Percentiles rank a stretch among this genome's conserved stretches.
phyloP scores from a whole-genome alignment of 768 basidiomycete genomes.

The Aureoboletus auriporus region DNA sequence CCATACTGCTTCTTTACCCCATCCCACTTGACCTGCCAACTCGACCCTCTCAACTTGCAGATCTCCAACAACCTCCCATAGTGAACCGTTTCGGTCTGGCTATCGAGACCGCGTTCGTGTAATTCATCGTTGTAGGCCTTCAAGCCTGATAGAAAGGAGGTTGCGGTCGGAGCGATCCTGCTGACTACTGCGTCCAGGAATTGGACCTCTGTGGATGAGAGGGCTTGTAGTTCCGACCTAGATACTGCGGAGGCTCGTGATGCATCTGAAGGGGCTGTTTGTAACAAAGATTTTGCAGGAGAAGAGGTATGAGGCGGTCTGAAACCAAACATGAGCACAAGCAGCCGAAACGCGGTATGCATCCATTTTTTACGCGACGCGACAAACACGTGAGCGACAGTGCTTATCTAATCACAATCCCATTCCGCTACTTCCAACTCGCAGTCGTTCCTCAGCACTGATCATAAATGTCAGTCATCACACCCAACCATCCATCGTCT shows the following conservation, averaged over 20 bases:
- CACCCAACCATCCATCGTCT: too few species aligned
- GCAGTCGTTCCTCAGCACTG: not conserved
- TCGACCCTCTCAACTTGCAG: slow-evolving; percentile 72
- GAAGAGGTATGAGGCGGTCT: slow-evolving; percentile 47
- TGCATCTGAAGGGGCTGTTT: slow-evolving; percentile 30
- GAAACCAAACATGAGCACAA: slow-evolving; percentile 39
- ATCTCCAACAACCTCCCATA: slow-evolving; percentile 82
- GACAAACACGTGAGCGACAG: slow-evolving; percentile 20
- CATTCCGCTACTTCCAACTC: too few species aligned
- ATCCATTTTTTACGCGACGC: slow-evolving; percentile 21
- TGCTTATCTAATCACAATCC: slow-evolving; percentile 23
- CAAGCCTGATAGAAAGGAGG: slow-evolving; percentile 77
- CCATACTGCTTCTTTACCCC: slow-evolving; percentile 58
- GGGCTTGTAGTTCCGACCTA: slow-evolving; percentile 45
- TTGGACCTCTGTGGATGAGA: slow-evolving; percentile 56
- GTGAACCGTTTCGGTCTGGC: slow-evolving; percentile 71
- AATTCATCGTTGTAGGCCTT: slow-evolving; percentile 82
- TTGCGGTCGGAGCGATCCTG: slow-evolving; percentile 63
- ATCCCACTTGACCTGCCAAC: slow-evolving; percentile 82
- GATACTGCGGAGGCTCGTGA: slow-evolving; percentile 40
- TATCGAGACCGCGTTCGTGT: slow-evolving; percentile 69
- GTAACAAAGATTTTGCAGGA: slow-evolving; percentile 32
- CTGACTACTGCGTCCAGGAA: slow-evolving; percentile 73
- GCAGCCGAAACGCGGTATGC: slow-evolving; percentile 5
- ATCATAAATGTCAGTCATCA: not conserved